Base-by-base conservation (phyloP, 306 rosid genomes). In the Castanea crenata region DNA sequence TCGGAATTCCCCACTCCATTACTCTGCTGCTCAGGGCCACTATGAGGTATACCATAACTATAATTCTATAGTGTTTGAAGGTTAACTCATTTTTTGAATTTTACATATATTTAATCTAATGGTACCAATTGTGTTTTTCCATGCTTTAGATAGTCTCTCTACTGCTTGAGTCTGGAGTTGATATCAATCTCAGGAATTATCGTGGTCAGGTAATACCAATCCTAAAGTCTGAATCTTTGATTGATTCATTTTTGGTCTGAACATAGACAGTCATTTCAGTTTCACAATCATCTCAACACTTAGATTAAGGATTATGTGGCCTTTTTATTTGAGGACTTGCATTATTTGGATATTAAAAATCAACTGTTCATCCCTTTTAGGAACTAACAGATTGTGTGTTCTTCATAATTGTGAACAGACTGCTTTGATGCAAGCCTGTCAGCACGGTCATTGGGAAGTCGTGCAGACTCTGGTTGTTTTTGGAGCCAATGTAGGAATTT, bases 341-440 rank as follows among this genome's bases (percentile, higher is more conserved):
- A 35, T 62, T 76, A 51, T 72, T 69, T 77, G 68, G 78, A 73
- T 78, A 73, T 78, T 46, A 51, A 83, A 41, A 44, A 5, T 55
- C 0, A 5, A 15, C 65, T 5, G n/a, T 14, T 74, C 18, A 25
- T 51, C 31, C 25, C 38, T 46, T 59, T 52, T 3, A 35, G 31
- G 73, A 54, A 31, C 5, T 29, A 64, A 54, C 74, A 69, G 57
- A 16, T 19, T 32, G 78, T 68, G 81, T 23, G 56, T 71, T 76
- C 55, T 75, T 69, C 46, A 29, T 74, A 65, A 58, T 61, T 68
- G 69, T 79, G 68, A 85, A 86, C 92, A 94, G 99, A 95, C 99
- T 84, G 99, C 99, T 77, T 87, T 95, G 91, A 95, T 95, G 99
- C 99, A 95, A 95, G 99, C 99, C 76, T 95, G 99, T 82, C 98